These are phyloP conservation scores for Fermentozyma sake DNA, from an alignment of 1,139 yeast genomes.

Conservation along the genomic window DNA sequence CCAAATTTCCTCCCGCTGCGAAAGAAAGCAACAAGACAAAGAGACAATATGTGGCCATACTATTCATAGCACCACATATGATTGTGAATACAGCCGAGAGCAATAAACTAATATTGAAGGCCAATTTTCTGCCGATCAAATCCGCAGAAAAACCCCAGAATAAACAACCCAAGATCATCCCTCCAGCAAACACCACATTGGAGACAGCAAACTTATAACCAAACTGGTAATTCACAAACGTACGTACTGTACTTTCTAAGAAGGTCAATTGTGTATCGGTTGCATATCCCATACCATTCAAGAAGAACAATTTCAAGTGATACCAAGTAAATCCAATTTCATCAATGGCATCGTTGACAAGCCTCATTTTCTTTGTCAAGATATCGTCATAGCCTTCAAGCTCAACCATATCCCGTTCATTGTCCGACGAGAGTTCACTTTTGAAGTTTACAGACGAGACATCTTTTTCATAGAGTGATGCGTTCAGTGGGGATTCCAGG, in stretches of 20 bases:
- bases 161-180: conserved; percentile 53
- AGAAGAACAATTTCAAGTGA: conserved; percentile 35
- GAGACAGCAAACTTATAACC: conserved; percentile 29
- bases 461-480: too few species aligned
- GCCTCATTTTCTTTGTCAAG: conserved; percentile 31
- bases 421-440: conserved; percentile 6
- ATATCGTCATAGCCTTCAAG: conserved; percentile 23
- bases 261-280: conserved; percentile 55
- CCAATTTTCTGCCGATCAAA: conserved; percentile 23
- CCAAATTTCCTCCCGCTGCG: conserved; percentile 28
- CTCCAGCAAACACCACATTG: conserved; percentile 26
- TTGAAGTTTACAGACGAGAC: too few species aligned
- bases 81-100: conserved; percentile 21
- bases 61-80: conserved; percentile 26
- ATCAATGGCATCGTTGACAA: conserved; percentile 45
- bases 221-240: conserved; percentile 40
- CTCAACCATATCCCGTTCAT: conserved; percentile 16
- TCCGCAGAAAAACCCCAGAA: conserved; percentile 21
- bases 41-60: conserved; percentile 24
- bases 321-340: conserved; percentile 51
- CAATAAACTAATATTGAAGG: conserved; percentile 33
- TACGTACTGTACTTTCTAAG: conserved; percentile 34
- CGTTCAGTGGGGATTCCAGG: too few species aligned
- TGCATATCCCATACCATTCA: conserved; percentile 62
- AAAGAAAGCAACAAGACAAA: conserved; percentile 21